phyloP scores from a whole-genome alignment of 2,329 filamentous ascomycete species.

The Trichoderma atrobrunneum region DNA sequence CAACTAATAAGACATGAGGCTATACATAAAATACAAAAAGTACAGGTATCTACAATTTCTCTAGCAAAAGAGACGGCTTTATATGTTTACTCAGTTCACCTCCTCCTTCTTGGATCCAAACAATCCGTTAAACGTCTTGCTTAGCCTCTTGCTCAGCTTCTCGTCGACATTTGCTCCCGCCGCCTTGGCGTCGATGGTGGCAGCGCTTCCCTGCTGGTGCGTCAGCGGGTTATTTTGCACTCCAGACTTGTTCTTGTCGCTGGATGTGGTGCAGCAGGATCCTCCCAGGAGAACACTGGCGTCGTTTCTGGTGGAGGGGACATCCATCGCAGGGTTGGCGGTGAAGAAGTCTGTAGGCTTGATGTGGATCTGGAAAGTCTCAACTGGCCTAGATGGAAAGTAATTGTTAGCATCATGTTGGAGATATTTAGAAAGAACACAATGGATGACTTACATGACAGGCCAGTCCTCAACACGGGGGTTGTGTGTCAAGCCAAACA shows the following conservation, averaged over 20 bases:
- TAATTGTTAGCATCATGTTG: not conserved
- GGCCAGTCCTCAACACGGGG: slow-evolving; percentile 50
- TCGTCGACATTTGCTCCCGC: slow-evolving; percentile 24
- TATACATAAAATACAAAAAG: slow-evolving; percentile 11
- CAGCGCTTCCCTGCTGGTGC: slow-evolving; percentile 33
- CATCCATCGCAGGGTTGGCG: slow-evolving; percentile 46
- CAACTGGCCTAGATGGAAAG: slow-evolving; percentile 41
- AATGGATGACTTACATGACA: slow-evolving; percentile 43
- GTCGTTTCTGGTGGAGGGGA: slow-evolving; percentile 38
- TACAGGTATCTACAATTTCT: not conserved
- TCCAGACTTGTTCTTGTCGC: slow-evolving; percentile 7
- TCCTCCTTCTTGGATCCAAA: slow-evolving; percentile 6
- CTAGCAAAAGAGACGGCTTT: not conserved
- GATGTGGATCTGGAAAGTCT: slow-evolving; percentile 45
- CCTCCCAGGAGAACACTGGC: slow-evolving; percentile 42
- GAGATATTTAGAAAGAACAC: rapidly evolving
- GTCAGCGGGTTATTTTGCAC: slow-evolving; percentile 32
- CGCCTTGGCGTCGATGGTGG: slow-evolving; percentile 23
- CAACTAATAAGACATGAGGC: not conserved
- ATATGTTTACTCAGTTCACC: not conserved
- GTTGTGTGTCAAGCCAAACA: slow-evolving; percentile 49
- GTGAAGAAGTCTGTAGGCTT: slow-evolving; percentile 46
- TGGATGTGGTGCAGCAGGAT: slow-evolving; percentile 28
- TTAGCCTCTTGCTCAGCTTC: slow-evolving; percentile 5
- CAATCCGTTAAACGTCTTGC: not conserved